Percentiles rank a stretch among this genome's conserved stretches.
Evolutionary conservation across 225 moss, liverwort and hornwort species (phyloP).

Genomic region (Bryoerythrophyllum caledonicum): DNA sequence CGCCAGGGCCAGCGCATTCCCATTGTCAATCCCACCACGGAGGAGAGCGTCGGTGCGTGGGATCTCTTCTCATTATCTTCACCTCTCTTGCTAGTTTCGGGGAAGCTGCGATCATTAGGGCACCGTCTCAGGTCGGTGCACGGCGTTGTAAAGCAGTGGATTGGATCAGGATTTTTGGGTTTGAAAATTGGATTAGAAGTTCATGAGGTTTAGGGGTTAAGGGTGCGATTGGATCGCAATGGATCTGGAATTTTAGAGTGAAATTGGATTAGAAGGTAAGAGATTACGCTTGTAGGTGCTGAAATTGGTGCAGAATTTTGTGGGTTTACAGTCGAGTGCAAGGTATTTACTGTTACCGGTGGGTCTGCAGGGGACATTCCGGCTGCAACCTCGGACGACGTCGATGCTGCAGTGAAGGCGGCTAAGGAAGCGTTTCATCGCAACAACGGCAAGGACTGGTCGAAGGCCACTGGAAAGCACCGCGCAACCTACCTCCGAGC

Average conservation of each 20-base stretch:
- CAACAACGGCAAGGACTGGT: conserved; percentile 75
- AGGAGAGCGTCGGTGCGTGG: conserved; percentile 60
- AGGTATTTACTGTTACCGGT: background rate
- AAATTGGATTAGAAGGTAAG: background rate
- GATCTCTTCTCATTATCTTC: too few relatives aligned
- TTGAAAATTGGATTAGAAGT: background rate
- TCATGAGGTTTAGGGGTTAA: too few relatives aligned
- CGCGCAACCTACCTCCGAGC: conserved; percentile 83
- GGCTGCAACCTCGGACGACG: conserved; percentile 75
- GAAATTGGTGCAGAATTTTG: background rate
- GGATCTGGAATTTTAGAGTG: too few relatives aligned
- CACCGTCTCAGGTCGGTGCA: background rate
- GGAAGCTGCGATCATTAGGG: too few relatives aligned
- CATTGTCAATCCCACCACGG: conserved; percentile 73
- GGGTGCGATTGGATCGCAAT: background rate
- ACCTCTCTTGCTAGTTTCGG: too few relatives aligned
- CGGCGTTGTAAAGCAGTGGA: background rate
- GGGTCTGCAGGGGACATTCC: conserved; percentile 73
- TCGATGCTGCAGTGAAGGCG: conserved; percentile 78
- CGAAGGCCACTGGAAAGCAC: conserved; percentile 75
- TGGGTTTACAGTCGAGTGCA: background rate
- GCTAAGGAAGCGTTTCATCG: conserved; percentile 76
- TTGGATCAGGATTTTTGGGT: background rate
- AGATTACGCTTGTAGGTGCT: background rate
- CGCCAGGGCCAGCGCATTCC: conserved; percentile 58